Conservation (phyloP, 306 rosid genomes). For the Neltuma alba region DNA sequence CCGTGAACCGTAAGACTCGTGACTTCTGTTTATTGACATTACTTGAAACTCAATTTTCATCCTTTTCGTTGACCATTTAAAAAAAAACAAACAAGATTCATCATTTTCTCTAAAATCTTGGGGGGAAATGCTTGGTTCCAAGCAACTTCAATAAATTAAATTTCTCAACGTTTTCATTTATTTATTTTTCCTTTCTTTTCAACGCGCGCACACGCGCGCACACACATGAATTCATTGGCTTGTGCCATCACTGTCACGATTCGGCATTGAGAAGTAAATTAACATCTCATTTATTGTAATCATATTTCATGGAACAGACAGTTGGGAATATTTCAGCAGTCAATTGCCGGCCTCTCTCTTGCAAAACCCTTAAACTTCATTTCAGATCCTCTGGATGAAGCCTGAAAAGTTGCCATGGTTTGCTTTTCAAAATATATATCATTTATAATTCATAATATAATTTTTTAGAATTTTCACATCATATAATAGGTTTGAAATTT, state of each 20-base stretch:
- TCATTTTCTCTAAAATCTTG: neutral
- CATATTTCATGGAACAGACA: neutral
- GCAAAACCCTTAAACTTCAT: neutral
- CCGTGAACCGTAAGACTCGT: too few relatives aligned
- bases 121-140: neutral
- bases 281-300: neutral
- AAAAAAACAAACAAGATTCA: too few relatives aligned
- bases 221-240: neutral
- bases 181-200: too few relatives aligned
- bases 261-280: neutral
- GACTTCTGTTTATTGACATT: too few relatives aligned
- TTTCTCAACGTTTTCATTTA: neutral
- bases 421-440: too few relatives aligned
- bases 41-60: neutral
- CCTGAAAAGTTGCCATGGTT: too few relatives aligned
- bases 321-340: neutral
- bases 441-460: too few relatives aligned
- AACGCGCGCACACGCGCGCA: too few relatives aligned
- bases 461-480: too few relatives aligned
- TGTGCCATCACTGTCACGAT: neutral
- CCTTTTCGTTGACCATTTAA: too few relatives aligned
- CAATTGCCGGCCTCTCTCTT: neutral
- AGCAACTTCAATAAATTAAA: neutral
- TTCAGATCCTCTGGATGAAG: neutral
- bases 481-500: neutral